Conservation (phyloP, 2,329 filamentous ascomycete genomes). For the Pseudogymnoascus sp. region DNA sequence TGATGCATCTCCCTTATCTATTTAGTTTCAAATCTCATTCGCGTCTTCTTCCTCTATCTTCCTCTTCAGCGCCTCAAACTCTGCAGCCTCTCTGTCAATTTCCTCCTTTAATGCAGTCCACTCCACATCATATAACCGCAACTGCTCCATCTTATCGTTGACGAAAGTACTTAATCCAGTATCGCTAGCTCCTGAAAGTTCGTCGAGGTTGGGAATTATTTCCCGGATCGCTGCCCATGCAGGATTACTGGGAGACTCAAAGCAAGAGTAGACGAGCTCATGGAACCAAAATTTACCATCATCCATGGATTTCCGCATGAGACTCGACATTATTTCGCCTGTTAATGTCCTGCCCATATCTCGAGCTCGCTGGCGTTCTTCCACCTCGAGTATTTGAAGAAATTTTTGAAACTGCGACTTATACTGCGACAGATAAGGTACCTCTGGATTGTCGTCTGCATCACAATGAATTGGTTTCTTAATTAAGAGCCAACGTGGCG, state of each 20-base stretch:
- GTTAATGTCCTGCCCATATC: not conserved
- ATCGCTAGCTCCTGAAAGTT: not conserved
- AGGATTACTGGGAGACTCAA: conserved; percentile 12
- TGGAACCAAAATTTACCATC: conserved; percentile 14
- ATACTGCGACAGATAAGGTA: not conserved
- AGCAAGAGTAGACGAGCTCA: conserved; percentile 12
- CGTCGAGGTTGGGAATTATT: not conserved
- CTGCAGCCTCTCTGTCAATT: not conserved
- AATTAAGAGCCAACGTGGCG: conserved; percentile 30
- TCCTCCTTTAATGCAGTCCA: not conserved
- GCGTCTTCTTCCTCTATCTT: not conserved
- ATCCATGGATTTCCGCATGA: conserved; percentile 14
- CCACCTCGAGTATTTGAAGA: not conserved
- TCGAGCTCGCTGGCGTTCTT: not conserved
- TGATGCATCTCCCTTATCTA: not conserved
- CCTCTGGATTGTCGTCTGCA: not conserved
- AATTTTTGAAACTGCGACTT: not conserved
- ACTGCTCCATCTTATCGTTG: not conserved
- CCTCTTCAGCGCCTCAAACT: not conserved
- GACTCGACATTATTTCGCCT: conserved; percentile 3
- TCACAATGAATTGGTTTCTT: conserved; percentile 13
- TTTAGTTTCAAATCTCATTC: not conserved
- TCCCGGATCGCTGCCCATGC: not conserved
- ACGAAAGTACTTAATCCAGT: not conserved
- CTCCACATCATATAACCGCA: not conserved